phyloP scores from a whole-genome alignment of 495 filamentous ascomycete species.

The Endocarpon pusillum region DNA sequence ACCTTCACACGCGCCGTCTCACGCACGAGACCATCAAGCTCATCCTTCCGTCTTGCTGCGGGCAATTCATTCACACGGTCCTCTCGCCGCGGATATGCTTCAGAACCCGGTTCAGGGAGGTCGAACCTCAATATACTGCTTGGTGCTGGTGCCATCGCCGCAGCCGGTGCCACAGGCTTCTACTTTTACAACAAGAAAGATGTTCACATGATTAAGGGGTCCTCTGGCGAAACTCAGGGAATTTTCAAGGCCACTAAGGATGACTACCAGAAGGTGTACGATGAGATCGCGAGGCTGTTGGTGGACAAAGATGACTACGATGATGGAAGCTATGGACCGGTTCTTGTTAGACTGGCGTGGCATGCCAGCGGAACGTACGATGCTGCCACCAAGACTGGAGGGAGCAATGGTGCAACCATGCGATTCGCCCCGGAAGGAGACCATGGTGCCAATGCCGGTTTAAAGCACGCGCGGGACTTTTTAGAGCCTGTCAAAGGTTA shows the following conservation, averaged over 20 bases:
- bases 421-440: slow-evolving; percentile 80
- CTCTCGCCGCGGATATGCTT: slow-evolving; percentile 60
- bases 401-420: slow-evolving; percentile 96
- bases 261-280: slow-evolving; percentile 94
- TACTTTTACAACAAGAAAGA: slow-evolving; percentile 43
- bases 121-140: slow-evolving; percentile 31
- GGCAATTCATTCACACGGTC: slow-evolving; percentile 47
- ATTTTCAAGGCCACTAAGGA: slow-evolving; percentile 57
- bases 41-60: slow-evolving; percentile 40
- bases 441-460: slow-evolving; percentile 88
- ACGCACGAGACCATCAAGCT: slow-evolving; percentile 32
- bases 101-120: slow-evolving; percentile 38
- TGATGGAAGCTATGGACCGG: slow-evolving; percentile 89
- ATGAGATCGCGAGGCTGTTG: slow-evolving; percentile 60
- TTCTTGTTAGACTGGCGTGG: slow-evolving; percentile 73
- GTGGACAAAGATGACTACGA: slow-evolving; percentile 90
- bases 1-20: slow-evolving; percentile 32
- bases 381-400: slow-evolving; percentile 73
- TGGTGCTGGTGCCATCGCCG: slow-evolving; percentile 38
- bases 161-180: slow-evolving; percentile 53
- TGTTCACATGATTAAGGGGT: slow-evolving; percentile 19
- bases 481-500: slow-evolving; percentile 72
- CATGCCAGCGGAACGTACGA: slow-evolving; percentile 83
- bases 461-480: slow-evolving; percentile 80
- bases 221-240: slow-evolving; percentile 21